Percentiles rank a stretch among this genome's conserved stretches.
Conservation (phyloP, 108 stramenopile genomes). For the Discostella pseudostelligera region DNA sequence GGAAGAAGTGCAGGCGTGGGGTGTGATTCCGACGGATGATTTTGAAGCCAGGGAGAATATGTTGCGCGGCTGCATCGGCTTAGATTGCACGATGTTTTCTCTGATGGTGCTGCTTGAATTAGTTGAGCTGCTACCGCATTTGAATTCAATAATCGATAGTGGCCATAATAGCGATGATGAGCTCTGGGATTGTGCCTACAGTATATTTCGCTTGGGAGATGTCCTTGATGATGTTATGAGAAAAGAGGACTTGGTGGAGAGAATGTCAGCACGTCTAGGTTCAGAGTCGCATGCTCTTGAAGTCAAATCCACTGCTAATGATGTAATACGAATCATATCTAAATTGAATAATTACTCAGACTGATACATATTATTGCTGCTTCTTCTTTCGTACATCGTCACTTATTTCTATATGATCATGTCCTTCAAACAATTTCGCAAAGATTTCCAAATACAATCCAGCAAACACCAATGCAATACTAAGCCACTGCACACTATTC, state of each 20-base stretch:
- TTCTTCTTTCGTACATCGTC: background rate
- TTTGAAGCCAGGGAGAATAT: constrained; percentile 66
- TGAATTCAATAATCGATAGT: background rate
- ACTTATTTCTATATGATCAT: background rate
- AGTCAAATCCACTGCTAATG: background rate
- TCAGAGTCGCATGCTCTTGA: background rate
- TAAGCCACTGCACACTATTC: constrained; percentile 69
- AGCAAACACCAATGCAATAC: constrained; percentile 76
- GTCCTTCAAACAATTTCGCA: constrained; percentile 36
- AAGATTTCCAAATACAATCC: constrained; percentile 78
- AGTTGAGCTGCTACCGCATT: constrained; percentile 7
- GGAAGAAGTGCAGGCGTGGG: constrained; percentile 59
- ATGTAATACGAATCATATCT: background rate
- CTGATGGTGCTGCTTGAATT: constrained; percentile 26
- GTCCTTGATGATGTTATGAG: constrained; percentile 8
- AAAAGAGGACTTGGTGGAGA: background rate
- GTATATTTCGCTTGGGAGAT: constrained; percentile 18
- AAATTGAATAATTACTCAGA: background rate
- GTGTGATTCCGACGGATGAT: constrained; percentile 34
- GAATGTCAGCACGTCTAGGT: constrained; percentile 7
- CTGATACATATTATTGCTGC: background rate
- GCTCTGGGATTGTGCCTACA: constrained; percentile 5
- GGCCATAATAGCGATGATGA: background rate
- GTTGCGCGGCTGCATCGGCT: constrained; percentile 76
- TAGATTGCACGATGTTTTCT: constrained; percentile 62